phyloP scores from a whole-genome alignment of 805 yeast genomes.

The Clavispora santaluciae region DNA sequence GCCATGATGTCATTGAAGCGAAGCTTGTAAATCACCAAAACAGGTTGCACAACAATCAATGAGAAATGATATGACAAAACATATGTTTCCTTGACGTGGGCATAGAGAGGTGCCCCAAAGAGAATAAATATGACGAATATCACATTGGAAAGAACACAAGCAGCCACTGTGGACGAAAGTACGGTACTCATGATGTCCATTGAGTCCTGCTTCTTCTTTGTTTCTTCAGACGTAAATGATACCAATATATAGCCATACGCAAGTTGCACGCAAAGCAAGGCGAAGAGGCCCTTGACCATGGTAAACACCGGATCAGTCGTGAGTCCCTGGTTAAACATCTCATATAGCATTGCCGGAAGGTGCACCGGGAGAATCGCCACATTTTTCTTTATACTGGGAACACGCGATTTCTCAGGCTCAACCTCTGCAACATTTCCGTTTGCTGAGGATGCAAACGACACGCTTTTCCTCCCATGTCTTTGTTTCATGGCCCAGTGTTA shows the following conservation, averaged over 20 bases:
- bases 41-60: slow-evolving; percentile 55
- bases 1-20: slow-evolving; percentile 37
- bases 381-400: slow-evolving; percentile 8
- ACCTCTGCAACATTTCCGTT: not conserved
- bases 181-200: slow-evolving; percentile 10
- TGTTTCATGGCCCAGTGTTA: slow-evolving; percentile 10
- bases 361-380: slow-evolving; percentile 26
- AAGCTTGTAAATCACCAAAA: slow-evolving; percentile 51
- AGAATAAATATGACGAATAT: slow-evolving; percentile 44
- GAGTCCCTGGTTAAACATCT: slow-evolving; percentile 29
- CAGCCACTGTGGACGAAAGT: slow-evolving; percentile 16
- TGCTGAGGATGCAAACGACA: slow-evolving; percentile 7
- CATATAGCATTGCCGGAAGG: slow-evolving; percentile 20
- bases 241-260: slow-evolving; percentile 15
- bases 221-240: slow-evolving; percentile 1
- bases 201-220: slow-evolving; percentile 1
- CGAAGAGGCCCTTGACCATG: slow-evolving; percentile 24
- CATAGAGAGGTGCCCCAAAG: slow-evolving; percentile 77
- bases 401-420: not conserved
- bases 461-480: slow-evolving; percentile 11
- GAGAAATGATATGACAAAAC: slow-evolving; percentile 60
- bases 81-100: slow-evolving; percentile 50
- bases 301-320: slow-evolving; percentile 18
- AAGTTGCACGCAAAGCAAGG: slow-evolving; percentile 20
- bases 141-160: slow-evolving; percentile 34